Evolutionary conservation across 176 grass and related monocot species (phyloP), one percentile per base, ranked within the genome.

Genomic region (Phoenix roebelenii): DNA sequence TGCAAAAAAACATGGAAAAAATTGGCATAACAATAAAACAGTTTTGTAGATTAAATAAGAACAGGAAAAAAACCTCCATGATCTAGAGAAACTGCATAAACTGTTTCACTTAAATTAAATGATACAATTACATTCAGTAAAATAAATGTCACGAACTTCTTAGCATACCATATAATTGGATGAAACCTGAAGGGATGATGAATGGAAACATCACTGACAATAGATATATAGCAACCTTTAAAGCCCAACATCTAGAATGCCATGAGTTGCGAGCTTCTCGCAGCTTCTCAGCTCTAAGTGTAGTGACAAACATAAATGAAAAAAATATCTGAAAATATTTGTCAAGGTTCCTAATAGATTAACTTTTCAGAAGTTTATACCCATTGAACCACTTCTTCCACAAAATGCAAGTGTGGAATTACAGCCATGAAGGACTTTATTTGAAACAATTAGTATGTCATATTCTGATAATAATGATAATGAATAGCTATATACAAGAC

Each of bases 161-260:
- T 49, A 28, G 48, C 72, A 59, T 67, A 90, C 92, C 92, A 48
- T 96, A 96, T 22, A 87, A 53, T 66, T 87, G 80, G 63, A 96
- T 80, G 72, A 87, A 82, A 53, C 75, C 65, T 75, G 75, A 76
- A 26, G 83, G 83, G 53, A 87, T 80, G 67, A 96, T 62, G 74
- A 90, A 96, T 4, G 92, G 83, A 54, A 77, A 48, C 73, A 60
- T 15, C 7, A 85, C 69, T 15, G 77, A 90, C 52, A 85, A 53
- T 19, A 54, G 58, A 75, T 85, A 96, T 54, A 85, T 49, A 69
- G 85, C 22, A n/a, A 48, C 60, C 71, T 96, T 96, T 15, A 82
- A 54, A 64, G 73, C 20, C 91, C 86, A 96, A 59, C 80, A 90
- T 69, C 80, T 72, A 32, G 91, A 90, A 69, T 96, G 86, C 91